Evolutionary conservation across 352 stramenopile species (phyloP).

Genomic region (Nothophytophthora sp.): DNA sequence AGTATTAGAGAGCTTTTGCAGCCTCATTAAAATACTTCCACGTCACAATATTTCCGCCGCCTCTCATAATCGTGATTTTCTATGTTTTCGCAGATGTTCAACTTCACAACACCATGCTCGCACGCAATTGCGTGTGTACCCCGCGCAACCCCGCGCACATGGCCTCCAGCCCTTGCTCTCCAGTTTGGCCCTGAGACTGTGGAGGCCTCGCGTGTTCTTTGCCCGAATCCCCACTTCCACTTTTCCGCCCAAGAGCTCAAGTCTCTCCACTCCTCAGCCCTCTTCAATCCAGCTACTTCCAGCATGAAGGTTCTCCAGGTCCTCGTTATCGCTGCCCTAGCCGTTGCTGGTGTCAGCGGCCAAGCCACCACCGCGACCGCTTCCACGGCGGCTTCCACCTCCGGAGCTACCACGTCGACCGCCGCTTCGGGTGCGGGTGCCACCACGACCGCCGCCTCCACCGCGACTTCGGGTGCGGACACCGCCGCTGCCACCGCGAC

Average conservation of each 20-base stretch:
- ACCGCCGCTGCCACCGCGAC: no score
- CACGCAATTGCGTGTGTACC: neutral
- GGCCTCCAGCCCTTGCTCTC: neutral
- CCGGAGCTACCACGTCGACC: neutral
- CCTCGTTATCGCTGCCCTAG: slow-evolving; percentile 25
- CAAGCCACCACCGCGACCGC: slow-evolving; percentile 15
- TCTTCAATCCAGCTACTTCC: neutral
- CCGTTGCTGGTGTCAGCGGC: slow-evolving; percentile 20
- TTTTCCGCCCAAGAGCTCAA: slow-evolving; percentile 15
- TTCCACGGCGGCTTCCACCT: neutral
- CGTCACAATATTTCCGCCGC: no score
- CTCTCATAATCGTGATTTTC: no score
- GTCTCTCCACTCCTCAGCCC: neutral
- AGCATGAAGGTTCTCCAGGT: slow-evolving; percentile 36
- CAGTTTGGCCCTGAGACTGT: no score
- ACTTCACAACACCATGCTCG: no score
- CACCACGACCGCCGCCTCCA: slow-evolving; percentile 6
- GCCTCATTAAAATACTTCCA: no score
- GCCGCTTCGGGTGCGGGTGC: neutral
- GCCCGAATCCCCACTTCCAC: slow-evolving; percentile 14
- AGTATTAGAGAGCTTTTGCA: no score
- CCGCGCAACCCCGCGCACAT: neutral
- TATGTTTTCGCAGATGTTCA: no score
- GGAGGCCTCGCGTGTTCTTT: no score
- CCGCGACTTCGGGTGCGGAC: no score